Base-by-base conservation (phyloP, 2,329 filamentous ascomycete species). In the Ceratocystis eucalypticola region DNA sequence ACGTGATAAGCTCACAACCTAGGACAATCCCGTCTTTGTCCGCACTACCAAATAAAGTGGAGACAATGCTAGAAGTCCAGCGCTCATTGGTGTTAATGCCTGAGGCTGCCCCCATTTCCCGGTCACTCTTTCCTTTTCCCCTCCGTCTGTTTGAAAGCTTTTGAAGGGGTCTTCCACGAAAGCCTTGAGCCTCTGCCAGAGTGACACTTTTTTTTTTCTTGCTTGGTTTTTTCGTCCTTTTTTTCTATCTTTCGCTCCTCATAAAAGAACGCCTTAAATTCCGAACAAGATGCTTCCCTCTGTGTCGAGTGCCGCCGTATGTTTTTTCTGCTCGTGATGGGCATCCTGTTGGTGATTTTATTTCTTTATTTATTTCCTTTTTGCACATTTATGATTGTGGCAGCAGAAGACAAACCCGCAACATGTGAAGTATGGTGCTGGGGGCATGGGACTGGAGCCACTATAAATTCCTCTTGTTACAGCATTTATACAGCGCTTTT, bases 291-390 rank as follows among this genome's bases (percentile, higher is more conserved):
- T 68, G 67, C 50, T 68, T 57, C 61, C 59, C 37, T 61, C 61
- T 68, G 55, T 68, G 61, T 68, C 67, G 53, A 64, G 67, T 44
- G 67, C 55, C 45, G 67, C 61, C 50, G 67, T 68, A 68, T 64
- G 67, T 68, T 12, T 30, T 30, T 59, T 8, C 22, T 53, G 8
- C 30, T 59, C 55, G 8, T 7, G 1, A n/a, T 59, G 17, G 7
- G 15, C 28, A 8, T 15, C 28, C 28, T 64, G 37, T 15, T 41
- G 5, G 12, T 55, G 28, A 44, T 55, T 7, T 10, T 64, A 41
- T 50, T 33, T 50, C 17, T 55, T 64, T 64, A 6, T 55, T 50
- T 33, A 2, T 17, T 55, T 48, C 30, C 41, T 62, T 63, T 62
- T 48, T 41, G 37, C 37, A 41, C 37, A 20, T 25, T 65, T 65